Evolutionary conservation across 202 grass and related monocot genomes (phyloP).

Genomic region (Bolboschoenoplectus hybrid): DNA sequence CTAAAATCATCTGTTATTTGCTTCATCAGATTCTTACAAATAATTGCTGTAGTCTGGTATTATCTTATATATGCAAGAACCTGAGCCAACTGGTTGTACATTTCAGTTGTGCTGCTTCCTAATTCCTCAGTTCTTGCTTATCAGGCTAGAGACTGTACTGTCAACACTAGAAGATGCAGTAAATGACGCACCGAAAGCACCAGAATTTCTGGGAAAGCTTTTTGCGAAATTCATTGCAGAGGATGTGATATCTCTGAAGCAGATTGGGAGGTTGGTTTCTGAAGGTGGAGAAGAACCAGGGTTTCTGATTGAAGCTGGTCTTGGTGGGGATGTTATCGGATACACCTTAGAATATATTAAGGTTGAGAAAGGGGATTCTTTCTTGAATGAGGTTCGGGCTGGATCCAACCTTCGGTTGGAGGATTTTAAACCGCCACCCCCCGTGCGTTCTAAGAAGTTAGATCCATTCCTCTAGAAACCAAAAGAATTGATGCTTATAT

Average conservation of each 20-base stretch:
- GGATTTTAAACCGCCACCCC: conserved; percentile 73
- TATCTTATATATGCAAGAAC: not conserved
- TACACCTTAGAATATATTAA: conserved; percentile 66
- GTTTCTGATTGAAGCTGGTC: conserved; percentile 54
- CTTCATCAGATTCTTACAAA: not conserved
- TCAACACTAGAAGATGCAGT: conserved; percentile 80
- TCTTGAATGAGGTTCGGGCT: conserved; percentile 61
- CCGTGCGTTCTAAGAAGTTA: conserved; percentile 59
- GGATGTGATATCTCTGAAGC: conserved; percentile 58
- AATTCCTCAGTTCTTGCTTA: conserved; percentile 25
- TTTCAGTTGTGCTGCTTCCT: not conserved
- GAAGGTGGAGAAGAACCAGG: conserved; percentile 82
- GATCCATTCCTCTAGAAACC: conserved; percentile 69
- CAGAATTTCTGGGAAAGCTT: conserved; percentile 82
- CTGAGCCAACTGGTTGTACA: not conserved
- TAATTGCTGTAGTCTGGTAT: not conserved
- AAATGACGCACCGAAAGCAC: conserved; percentile 89
- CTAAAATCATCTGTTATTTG: not conserved
- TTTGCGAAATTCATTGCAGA: conserved; percentile 74
- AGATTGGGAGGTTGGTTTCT: conserved; percentile 69
- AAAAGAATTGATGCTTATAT: conserved; percentile 36
- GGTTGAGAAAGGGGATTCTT: conserved; percentile 59
- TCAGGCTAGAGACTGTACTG: conserved; percentile 69
- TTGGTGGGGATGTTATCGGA: conserved; percentile 75
- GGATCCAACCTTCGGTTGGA: conserved; percentile 69